Base-by-base conservation (phyloP, 2,329 filamentous ascomycete species). In the Aspergillus unguis region DNA sequence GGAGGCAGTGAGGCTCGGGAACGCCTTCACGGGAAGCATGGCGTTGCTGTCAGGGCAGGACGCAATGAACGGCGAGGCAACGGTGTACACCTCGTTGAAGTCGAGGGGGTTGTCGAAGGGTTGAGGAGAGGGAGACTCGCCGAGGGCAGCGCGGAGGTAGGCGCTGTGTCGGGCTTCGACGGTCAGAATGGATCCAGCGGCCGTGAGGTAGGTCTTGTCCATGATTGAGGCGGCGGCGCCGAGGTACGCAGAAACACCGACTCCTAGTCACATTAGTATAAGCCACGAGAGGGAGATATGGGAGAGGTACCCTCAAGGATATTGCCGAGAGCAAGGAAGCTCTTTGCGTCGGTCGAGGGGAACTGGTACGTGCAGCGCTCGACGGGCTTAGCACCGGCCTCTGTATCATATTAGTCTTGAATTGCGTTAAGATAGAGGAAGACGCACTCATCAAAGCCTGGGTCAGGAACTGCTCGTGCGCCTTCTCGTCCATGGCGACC, bases 91-190 rank as follows among this genome's bases (percentile, higher is more conserved):
- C 61, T 79, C 71, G 66, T 85, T 78, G 63, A 80, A 75, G 58
- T 71, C 69, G 35, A 87, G 75, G 0, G 84, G 81, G 26, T 78
- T 75, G 57, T 86, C 85, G 57, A 85, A 85, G 6, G 84, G 70
- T 58, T 82, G 76, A 1, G 84, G 73, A 62, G 83, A 84, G 2
- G 84, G 81, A 4, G 68, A 67, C 60, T 82, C 64, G 44, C 72
- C 68, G 17, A 78, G 69, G 7, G 71, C 71, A 29, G 72, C 68
- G 48, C 85, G 81, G 58, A 86, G 73, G 71, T 84, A 85, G 3
- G 85, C 74, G 1, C 79, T 80, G 72, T 88, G 85, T 7, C 85
- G 79, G 31, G 85, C 78, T 62, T 87, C 85, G 51, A 86, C 79
- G 29, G 82, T 82, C 32, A 88, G 73, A 62, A 88, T 84, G 51